Base-by-base conservation (phyloP, 2,329 filamentous ascomycete genomes). In the Rugonectria rugulosa region DNA sequence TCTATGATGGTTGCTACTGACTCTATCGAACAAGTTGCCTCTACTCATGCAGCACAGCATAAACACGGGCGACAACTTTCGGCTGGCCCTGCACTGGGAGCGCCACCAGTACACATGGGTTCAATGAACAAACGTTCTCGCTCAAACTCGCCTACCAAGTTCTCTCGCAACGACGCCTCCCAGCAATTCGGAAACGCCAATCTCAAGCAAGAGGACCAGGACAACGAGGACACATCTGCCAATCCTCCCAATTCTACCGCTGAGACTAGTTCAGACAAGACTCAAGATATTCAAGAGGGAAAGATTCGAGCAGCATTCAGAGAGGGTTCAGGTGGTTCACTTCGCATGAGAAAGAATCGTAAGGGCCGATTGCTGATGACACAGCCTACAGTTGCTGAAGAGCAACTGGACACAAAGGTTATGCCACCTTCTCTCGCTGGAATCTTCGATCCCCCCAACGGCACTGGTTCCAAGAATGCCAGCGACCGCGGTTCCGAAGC, bases 341-440 rank as follows among this genome's bases (percentile, higher is more conserved):
- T 75, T 24, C 68, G 67, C 9, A 53, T 74, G 20, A 56, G 59
- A 3, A 73, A 73, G 57, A 66, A 67, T 42, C 69, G 71, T 21
- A 69, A 63, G 26, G 57, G 60, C 12, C 63, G 59, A 14, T 37
- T 57, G 20, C 19, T 64, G 11, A 47, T 59, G 49, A 43, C 57
- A 15, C 54, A 43, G n/a, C 40, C 65, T 34, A 47, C 48, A 17
- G 54, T 64, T 10, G 42, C 53, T 36, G 63, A 61, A 45, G 55
- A 62, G 21, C 50, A 27, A n/a, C 14, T 32, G 15, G 41, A 58
- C 14, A 42, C 31, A 4, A 44, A 51, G 11, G 43, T 42, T 20
- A 51, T 46, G 27, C 53, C 57, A 7, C 27, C 59, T 12, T 61
- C 57, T 7, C 61, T 62, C 4, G 48, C 60, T 6, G 57, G 61